Conservation (phyloP, 441 rosid genomes). For the Breynia disticha region DNA sequence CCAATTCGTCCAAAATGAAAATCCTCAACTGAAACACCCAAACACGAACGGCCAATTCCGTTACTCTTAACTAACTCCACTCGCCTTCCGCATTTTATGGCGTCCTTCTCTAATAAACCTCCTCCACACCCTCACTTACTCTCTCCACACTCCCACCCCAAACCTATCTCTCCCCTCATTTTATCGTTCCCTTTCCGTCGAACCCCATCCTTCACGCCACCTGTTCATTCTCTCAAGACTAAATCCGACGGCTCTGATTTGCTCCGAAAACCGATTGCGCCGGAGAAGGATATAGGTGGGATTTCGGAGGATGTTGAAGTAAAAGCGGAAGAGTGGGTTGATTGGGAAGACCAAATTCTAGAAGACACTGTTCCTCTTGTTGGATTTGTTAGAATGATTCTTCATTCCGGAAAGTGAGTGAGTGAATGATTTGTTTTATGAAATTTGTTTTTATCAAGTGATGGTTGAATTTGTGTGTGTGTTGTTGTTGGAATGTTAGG, state of each 20-base stretch:
- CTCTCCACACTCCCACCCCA: constrained; percentile 16
- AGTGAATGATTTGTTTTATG: too few species aligned
- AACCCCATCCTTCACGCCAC: constrained; percentile 19
- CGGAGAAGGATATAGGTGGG: constrained; percentile 20
- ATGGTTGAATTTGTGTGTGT: too few species aligned
- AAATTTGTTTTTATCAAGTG: too few species aligned
- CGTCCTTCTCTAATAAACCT: constrained; percentile 31
- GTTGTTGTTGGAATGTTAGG: too few species aligned
- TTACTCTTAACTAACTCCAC: not conserved
- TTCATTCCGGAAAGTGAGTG: constrained; percentile 54
- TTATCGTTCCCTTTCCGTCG: constrained; percentile 30
- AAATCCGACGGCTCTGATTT: constrained; percentile 56
- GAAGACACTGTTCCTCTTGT: constrained; percentile 89
- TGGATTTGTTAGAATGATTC: constrained; percentile 77
- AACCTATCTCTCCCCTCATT: constrained; percentile 25
- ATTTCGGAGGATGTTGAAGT: constrained; percentile 34
- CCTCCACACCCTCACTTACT: constrained; percentile 20
- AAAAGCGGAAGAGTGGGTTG: constrained; percentile 42
- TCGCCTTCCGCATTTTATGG: constrained; percentile 16
- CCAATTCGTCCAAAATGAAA: not conserved
- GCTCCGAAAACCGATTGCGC: constrained; percentile 41
- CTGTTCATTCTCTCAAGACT: constrained; percentile 40
- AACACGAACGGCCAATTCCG: not conserved
- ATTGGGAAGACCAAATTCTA: constrained; percentile 81
- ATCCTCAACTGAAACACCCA: not conserved